Conservation (phyloP, 1,284 basidiomycete genomes). For the Leccinum laetum region DNA sequence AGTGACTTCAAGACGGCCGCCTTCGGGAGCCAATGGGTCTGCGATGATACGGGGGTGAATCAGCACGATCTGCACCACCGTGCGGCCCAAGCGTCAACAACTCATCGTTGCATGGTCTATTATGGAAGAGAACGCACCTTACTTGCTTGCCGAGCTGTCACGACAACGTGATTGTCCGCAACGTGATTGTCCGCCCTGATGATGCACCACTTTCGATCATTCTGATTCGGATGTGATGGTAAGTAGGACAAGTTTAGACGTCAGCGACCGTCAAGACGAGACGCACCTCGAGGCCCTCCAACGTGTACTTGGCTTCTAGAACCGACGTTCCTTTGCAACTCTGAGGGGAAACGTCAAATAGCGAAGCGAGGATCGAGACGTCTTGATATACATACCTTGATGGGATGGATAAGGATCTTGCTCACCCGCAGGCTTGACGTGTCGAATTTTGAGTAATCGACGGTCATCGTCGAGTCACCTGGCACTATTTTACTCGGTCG, state of each 20-base stretch:
- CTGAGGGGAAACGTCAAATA: constrained; percentile 30
- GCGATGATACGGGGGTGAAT: constrained; percentile 54
- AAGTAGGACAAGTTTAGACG: background rate
- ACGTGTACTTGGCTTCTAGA: constrained; percentile 50
- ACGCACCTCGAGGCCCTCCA: constrained; percentile 64
- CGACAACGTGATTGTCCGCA: constrained; percentile 29
- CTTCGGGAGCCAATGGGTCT: constrained; percentile 44
- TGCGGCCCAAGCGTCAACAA: constrained; percentile 1
- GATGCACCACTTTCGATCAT: constrained; percentile 71
- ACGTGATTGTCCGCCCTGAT: constrained; percentile 51
- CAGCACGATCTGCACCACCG: constrained; percentile 58
- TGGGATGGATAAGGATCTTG: constrained; percentile 65
- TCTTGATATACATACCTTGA: constrained; percentile 51
- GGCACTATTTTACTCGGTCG: background rate
- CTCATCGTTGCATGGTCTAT: background rate
- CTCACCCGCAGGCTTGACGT: constrained; percentile 48
- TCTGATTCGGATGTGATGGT: constrained; percentile 35
- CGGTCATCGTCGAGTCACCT: background rate
- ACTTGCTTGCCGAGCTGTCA: constrained; percentile 64
- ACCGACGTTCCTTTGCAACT: constrained; percentile 69
- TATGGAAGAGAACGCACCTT: constrained; percentile 45
- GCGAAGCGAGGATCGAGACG: constrained; percentile 6
- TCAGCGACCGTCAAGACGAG: background rate
- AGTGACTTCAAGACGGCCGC: constrained; percentile 49
- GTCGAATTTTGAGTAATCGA: constrained; percentile 24